phyloP scores from a whole-genome alignment of 495 filamentous ascomycete species.

The Aspergillus panamensis region DNA sequence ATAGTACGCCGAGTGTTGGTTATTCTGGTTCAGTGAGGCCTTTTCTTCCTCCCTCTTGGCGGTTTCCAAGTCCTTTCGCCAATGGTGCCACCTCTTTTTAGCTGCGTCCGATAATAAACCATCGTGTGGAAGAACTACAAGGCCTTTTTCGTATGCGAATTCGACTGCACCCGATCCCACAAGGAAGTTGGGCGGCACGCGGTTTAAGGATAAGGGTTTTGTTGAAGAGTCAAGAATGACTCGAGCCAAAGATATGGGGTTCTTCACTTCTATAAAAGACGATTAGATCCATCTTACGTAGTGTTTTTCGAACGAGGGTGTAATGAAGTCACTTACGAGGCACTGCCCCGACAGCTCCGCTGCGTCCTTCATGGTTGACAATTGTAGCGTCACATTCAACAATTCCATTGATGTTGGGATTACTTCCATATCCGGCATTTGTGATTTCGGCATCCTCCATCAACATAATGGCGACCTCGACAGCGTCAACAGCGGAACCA shows the following conservation, averaged over 20 bases:
- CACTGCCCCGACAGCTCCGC: slow-evolving; percentile 88
- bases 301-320: neutral
- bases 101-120: slow-evolving; percentile 70
- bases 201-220: slow-evolving; percentile 67
- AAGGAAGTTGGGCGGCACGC: slow-evolving; percentile 90
- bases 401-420: slow-evolving; percentile 80
- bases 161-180: slow-evolving; percentile 78
- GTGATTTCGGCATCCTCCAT: slow-evolving; percentile 94
- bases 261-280: slow-evolving; percentile 67
- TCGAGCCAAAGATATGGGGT: slow-evolving; percentile 85
- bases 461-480: slow-evolving; percentile 80
- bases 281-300: slow-evolving; percentile 1
- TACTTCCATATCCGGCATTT: slow-evolving; percentile 94
- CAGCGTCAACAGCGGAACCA: slow-evolving; percentile 80
- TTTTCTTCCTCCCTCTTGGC: slow-evolving; percentile 33
- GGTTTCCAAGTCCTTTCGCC: slow-evolving; percentile 68
- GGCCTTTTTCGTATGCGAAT: slow-evolving; percentile 75
- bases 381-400: slow-evolving; percentile 94
- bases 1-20: slow-evolving; percentile 14
- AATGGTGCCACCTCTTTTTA: slow-evolving; percentile 67
- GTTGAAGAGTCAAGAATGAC: slow-evolving; percentile 72
- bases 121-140: slow-evolving; percentile 67
- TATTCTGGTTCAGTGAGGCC: slow-evolving; percentile 20
- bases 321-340: slow-evolving; percentile 58
- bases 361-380: slow-evolving; percentile 84